Conservation (phyloP, 768 basidiomycete species). For the Tylopilus cervinicoccineus region DNA sequence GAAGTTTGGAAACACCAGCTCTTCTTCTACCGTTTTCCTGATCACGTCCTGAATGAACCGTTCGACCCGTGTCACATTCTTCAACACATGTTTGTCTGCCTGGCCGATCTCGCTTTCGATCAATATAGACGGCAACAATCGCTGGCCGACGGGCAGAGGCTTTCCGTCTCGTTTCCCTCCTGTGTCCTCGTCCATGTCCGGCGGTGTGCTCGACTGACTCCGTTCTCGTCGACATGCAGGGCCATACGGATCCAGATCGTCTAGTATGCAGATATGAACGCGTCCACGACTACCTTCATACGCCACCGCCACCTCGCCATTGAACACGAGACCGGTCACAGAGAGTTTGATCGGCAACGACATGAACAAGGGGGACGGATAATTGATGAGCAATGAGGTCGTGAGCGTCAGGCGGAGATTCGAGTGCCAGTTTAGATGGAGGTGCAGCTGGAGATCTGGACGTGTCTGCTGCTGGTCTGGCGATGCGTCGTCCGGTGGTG, state of each 20-base stretch:
- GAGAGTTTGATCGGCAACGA: slow-evolving; percentile 90
- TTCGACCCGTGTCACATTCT: slow-evolving; percentile 94
- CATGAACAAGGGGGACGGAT: slow-evolving; percentile 96
- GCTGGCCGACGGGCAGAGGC: slow-evolving; percentile 73
- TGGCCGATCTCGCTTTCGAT: slow-evolving; percentile 98
- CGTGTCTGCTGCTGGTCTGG: slow-evolving; percentile 26
- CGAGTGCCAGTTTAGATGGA: slow-evolving; percentile 82
- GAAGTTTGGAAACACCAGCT: slow-evolving; percentile 94
- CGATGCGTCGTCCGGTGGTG: background rate
- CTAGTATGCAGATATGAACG: slow-evolving; percentile 84
- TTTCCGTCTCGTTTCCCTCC: slow-evolving; percentile 49
- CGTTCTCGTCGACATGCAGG: slow-evolving; percentile 58
- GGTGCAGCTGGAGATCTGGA: slow-evolving; percentile 83
- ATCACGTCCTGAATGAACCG: slow-evolving; percentile 94
- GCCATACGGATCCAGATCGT: slow-evolving; percentile 83
- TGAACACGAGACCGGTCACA: slow-evolving; percentile 85
- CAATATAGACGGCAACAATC: slow-evolving; percentile 79
- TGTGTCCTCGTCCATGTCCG: slow-evolving; percentile 61
- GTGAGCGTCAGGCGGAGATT: slow-evolving; percentile 85
- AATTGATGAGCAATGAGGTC: slow-evolving; percentile 94
- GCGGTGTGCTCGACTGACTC: slow-evolving; percentile 46
- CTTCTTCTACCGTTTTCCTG: slow-evolving; percentile 91
- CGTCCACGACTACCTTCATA: slow-evolving; percentile 82
- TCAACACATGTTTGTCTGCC: slow-evolving; percentile 89
- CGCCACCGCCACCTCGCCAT: slow-evolving; percentile 84